Evolutionary conservation across 805 yeast genomes (phyloP), one percentile per base, ranked within the genome.

Genomic region (Alloascoidea hylecoeti): DNA sequence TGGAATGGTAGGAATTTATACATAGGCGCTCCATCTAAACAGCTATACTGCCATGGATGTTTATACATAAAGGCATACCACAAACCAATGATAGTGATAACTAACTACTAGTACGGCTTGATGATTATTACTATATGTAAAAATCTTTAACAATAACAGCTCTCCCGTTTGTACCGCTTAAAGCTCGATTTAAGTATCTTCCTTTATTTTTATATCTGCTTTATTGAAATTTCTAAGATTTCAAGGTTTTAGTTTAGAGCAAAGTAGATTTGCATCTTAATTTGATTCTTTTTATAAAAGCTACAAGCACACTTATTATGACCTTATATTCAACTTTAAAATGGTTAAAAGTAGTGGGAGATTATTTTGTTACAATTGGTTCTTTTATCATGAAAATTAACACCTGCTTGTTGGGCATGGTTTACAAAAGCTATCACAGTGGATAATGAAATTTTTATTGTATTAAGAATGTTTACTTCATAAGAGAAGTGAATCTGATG

Each of bases 401-500:
- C 70, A n/a, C 62, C 60, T 4, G 58, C 67, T 4, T 67, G 67
- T 44, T 49, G 56, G 17, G 52, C 53, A 37, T 67, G 73, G 73
- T 66, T 67, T 45, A 64, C 73, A 3, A 57, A 58, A 34, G 70
- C 69, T 15, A 71, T 72, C 4, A 55, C 60, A 39, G 62, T 66
- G 66, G 72, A 67, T 42, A 49, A 49, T 17, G 67, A 57, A 30
- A 42, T 67, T 9, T 48, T 62, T 2, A 46, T 47, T 13, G 53
- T 53, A 3, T 53, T 67, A 30, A 49, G 55, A 19, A 42, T 46
- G 4, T 35, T 67, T 46, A 16, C 67, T 67, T 44, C 70, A 71
- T 5, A 46, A 50, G 18, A 43, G 47, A 4, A 49, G 53, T 9
- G 49, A 50, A 3, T 41, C 49, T 15, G 50, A 53, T n/a, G 50